Evolutionary conservation across 208 protist species (phyloP), one percentile per base, ranked within the genome.

Genomic region (Crithidia sp.): DNA sequence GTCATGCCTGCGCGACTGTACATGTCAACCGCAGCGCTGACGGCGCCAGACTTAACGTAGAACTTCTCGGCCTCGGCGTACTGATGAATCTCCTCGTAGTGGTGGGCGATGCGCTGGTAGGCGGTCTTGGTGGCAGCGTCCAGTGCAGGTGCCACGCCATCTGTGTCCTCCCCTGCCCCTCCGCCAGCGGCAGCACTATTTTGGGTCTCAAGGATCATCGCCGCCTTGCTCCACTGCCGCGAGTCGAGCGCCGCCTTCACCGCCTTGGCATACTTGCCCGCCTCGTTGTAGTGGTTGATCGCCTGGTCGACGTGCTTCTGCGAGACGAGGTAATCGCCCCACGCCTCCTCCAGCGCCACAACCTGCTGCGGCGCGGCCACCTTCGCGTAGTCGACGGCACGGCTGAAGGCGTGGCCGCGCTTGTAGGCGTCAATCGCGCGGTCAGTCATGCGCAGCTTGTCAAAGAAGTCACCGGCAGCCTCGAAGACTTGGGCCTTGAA

Each of bases 231-330:
- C 96, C 94, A 99, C 82, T 99, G 98, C 10, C 96, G 85, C 12
- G 97, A 97, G 66, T 94, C 85, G 43, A 99, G 95, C 41, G 98
- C 98, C 16, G 96, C 95, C 78, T 98, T 95, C 71, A 99, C 95
- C 12, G 98, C 98, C 90, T 99, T 98, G 73, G 78, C 75, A 70
- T 96, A 95, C 77, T 96, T 84, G 57, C 93, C 91, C 0, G 97
- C 94, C 87, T 99, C 98, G 72, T 97, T 96, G 88, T 97, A 99
- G 90, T 99, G 98, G 78, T 97, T 97, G 74, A 99, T 98, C 13
- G 98, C 98, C 67, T 96, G 88, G 75, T 99, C 98, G 1, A 98
- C 81, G 66, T 98, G 95, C 83, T 96, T 92, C 75, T 97, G 92
- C n/a, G 73, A 83, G 6, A 98, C 96, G n/a, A 99, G 91, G 73